phyloP scores from a whole-genome alignment of 441 rosid species.

The Biscutella laevigata region DNA sequence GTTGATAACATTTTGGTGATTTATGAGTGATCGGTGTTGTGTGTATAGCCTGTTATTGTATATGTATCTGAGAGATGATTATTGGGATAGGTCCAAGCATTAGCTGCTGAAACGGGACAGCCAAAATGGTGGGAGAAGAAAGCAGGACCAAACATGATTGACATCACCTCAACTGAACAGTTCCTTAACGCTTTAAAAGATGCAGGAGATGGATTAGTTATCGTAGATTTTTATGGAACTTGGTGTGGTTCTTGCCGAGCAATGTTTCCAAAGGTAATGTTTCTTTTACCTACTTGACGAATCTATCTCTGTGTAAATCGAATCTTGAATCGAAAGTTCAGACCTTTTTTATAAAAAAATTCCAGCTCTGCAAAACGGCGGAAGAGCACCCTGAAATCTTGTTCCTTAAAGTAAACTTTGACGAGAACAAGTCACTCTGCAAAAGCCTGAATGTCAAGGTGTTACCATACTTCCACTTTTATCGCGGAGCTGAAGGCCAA shows the following conservation, averaged over 20 bases:
- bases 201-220: conserved; percentile 74
- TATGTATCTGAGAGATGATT: not conserved
- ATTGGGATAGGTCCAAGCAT: conserved; percentile 47
- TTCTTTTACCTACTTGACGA: not conserved
- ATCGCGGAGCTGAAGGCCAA: conserved; percentile 76
- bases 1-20: not conserved
- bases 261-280: conserved; percentile 69
- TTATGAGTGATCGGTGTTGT: not conserved
- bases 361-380: conserved; percentile 81
- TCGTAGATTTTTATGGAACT: conserved; percentile 90
- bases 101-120: conserved; percentile 52
- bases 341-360: not conserved
- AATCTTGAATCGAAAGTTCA: not conserved
- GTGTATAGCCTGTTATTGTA: not conserved
- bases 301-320: not conserved
- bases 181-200: conserved; percentile 62
- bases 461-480: conserved; percentile 82
- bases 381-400: conserved; percentile 65
- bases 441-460: conserved; percentile 84
- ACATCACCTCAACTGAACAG: conserved; percentile 71
- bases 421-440: conserved; percentile 87
- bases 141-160: conserved; percentile 76
- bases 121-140: conserved; percentile 98
- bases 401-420: conserved; percentile 86
- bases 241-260: conserved; percentile 97